Evolutionary conservation across 2,329 filamentous ascomycete genomes (phyloP), one percentile per base, ranked within the genome.

Genomic region (Ophiostoma sp.): DNA sequence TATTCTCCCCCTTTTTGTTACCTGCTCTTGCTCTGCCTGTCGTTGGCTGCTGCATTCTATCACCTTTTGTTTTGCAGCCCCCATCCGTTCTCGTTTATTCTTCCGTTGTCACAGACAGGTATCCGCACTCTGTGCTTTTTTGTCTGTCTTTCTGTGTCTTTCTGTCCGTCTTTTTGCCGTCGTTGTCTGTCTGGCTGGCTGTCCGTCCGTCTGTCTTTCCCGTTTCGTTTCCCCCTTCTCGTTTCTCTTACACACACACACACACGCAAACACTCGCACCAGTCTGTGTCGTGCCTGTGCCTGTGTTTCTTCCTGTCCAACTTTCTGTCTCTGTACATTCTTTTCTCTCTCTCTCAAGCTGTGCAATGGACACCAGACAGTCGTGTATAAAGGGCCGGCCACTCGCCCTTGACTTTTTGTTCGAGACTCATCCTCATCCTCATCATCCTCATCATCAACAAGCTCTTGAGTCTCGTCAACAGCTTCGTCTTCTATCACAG

Each of bases 331-430:
- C n/a, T 41, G 35, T 65, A 60, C 36, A 27, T 48, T 39, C n/a
- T 39, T 36, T 33, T 33, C 10, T n/a, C 52, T 62, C 52, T 67
- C 69, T 27, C 54, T 57, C 54, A 17, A 31, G 35, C 33, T 48
- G 23, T 65, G 7, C 10, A 67, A 20, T 68, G 35, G 52, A 39
- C 48, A 41, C 67, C 57, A 62, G 54, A 71, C 41, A 6, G 64
- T 67, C 60, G 33, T 31, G 69, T 73, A 73, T 73, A 73, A 73
- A 73, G 69, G n/a, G 69, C 27, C 65, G 39, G 23, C 33, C 66
- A 54, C 69, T 57, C 66, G 69, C 72, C 71, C 67, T 67, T 52
- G 17, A 27, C 60, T 52, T 62, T 4, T 54, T 62, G 41, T 31
- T 60, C 33, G 33, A 54, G 6, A 64, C 62, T 54, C 31, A 52